Conservation (phyloP, 176 grass and related monocot species). For the Thinopyrum elongatum region DNA sequence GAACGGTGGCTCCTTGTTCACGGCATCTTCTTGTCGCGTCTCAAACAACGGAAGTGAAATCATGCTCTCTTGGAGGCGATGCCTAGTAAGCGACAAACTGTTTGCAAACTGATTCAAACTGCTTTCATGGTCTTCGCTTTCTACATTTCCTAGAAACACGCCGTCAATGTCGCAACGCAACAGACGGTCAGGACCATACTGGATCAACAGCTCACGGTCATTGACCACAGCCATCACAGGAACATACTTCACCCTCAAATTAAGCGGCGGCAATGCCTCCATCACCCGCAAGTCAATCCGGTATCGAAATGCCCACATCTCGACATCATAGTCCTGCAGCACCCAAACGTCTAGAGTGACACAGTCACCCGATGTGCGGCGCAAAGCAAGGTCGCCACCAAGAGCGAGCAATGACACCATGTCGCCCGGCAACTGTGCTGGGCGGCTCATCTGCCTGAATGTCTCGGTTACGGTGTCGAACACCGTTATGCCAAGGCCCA, state of each 20-base stretch:
- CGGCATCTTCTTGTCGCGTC: background rate
- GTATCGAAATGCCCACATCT: too few species aligned
- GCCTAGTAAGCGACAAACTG: background rate
- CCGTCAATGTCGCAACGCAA: background rate
- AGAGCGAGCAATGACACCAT: too few species aligned
- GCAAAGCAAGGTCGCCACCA: too few species aligned
- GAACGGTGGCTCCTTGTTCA: background rate
- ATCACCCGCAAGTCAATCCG: too few species aligned
- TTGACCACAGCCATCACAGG: background rate
- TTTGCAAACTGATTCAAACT: background rate
- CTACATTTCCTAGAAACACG: background rate
- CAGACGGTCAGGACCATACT: background rate
- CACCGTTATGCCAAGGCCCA: too few species aligned
- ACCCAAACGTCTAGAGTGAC: too few species aligned
- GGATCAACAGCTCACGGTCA: background rate
- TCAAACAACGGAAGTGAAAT: background rate
- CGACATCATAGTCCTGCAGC: too few species aligned
- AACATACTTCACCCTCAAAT: background rate
- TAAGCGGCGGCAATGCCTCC: background rate
- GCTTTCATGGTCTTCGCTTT: background rate
- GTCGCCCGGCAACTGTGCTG: too few species aligned
- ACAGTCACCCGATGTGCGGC: accelerated
- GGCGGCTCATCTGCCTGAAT: too few species aligned
- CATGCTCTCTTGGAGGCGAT: background rate
- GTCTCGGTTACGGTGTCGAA: too few species aligned